These are phyloP conservation scores for Ceratobasidium theobromae DNA, from an alignment of 1,284 basidiomycete species.

Conservation along the genomic window DNA sequence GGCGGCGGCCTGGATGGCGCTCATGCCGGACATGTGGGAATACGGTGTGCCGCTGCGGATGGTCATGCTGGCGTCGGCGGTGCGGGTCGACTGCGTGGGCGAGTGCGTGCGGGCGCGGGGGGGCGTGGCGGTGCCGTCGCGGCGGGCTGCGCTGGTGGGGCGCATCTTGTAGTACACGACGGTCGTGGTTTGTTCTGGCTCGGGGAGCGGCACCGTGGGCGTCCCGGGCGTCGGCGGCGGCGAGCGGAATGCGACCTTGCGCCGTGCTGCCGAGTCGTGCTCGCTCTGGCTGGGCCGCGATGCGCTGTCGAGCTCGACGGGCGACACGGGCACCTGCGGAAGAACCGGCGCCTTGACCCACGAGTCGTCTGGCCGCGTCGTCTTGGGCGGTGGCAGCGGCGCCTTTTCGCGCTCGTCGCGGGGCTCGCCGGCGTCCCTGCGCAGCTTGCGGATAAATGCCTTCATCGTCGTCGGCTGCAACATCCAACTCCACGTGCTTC, in stretches of 20 bases:
- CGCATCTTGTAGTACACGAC: slow-evolving; percentile 25
- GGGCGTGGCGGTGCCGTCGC: not conserved
- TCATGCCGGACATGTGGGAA: slow-evolving; percentile 66
- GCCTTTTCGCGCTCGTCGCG: slow-evolving; percentile 5
- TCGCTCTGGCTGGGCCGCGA: slow-evolving; percentile 12
- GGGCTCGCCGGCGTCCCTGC: not conserved
- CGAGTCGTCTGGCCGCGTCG: slow-evolving; percentile 12
- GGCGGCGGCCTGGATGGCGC: slow-evolving; percentile 70
- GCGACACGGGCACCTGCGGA: not conserved
- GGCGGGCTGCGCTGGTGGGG: slow-evolving; percentile 19
- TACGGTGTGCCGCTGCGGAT: slow-evolving; percentile 76
- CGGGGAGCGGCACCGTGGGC: slow-evolving; percentile 37
- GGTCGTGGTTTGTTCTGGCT: slow-evolving; percentile 27
- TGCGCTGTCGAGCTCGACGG: not conserved
- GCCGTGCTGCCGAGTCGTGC: slow-evolving; percentile 41
- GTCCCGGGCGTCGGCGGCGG: slow-evolving; percentile 64
- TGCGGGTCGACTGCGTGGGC: slow-evolving; percentile 62
- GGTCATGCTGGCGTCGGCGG: slow-evolving; percentile 40
- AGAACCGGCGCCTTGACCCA: slow-evolving; percentile 22
- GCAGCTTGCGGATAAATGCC: slow-evolving; percentile 17
- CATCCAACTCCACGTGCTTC: not conserved
- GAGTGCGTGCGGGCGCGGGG: slow-evolving; percentile 51
- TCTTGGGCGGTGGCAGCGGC: slow-evolving; percentile 8
- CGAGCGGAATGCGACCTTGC: slow-evolving; percentile 82
- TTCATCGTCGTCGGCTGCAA: not conserved